phyloP scores from a whole-genome alignment of 345 rosid genomes.

The Aquilaria yunnanensis region DNA sequence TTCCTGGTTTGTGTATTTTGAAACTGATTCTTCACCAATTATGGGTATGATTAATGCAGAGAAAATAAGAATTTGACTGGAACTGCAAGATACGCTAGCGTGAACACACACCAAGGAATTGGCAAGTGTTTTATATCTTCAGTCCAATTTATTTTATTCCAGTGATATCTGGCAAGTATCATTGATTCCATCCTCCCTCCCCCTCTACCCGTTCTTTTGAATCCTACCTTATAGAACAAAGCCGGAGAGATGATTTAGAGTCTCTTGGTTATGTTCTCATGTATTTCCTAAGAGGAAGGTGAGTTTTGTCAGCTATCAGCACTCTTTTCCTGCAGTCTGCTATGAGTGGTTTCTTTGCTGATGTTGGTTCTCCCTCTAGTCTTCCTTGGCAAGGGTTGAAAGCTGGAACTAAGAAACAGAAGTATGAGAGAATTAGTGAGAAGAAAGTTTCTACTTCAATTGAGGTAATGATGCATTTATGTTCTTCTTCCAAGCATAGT shows the following conservation, averaged over 20 bases:
- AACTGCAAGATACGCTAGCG: slow-evolving; percentile 99
- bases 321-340: background rate
- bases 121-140: slow-evolving; percentile 32
- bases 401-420: slow-evolving; percentile 98
- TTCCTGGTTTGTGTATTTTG: no score
- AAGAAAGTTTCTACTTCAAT: slow-evolving; percentile 91
- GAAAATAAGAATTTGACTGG: slow-evolving; percentile 97
- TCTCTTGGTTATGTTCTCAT: slow-evolving; percentile 97
- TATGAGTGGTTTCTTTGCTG: slow-evolving; percentile 6
- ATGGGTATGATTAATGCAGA: slow-evolving; percentile 31
- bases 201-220: background rate
- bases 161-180: background rate
- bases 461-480: slow-evolving; percentile 31
- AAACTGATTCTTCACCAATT: no score
- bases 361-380: slow-evolving; percentile 32
- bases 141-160: background rate
- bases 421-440: slow-evolving; percentile 95
- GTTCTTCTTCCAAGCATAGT: background rate
- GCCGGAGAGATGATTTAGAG: slow-evolving; percentile 96
- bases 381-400: slow-evolving; percentile 99
- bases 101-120: slow-evolving; percentile 97
- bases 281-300: slow-evolving; percentile 98
- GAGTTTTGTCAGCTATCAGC: slow-evolving; percentile 12
- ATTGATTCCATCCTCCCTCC: background rate
- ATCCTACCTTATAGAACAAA: slow-evolving; percentile 57